phyloP scores from a whole-genome alignment of 306 rosid genomes.

The Rubus idaeus region DNA sequence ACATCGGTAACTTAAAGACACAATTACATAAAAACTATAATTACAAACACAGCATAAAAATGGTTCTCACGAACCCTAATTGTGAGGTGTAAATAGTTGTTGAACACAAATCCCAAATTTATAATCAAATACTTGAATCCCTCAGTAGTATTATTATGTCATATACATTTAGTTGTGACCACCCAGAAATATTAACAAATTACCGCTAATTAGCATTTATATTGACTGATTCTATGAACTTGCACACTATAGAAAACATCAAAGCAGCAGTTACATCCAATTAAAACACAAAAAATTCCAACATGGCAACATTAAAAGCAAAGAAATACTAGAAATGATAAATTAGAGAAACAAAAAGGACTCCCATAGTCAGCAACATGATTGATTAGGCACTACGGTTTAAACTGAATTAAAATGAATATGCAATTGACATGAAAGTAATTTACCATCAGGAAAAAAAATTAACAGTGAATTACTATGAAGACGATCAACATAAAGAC shows the following conservation, averaged over 20 bases:
- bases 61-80: conserved; percentile 10
- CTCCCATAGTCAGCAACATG: not conserved
- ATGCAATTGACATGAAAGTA: not conserved
- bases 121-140: not conserved
- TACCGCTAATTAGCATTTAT: too few relatives aligned
- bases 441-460: not conserved
- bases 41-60: conserved; percentile 20
- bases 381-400: not conserved
- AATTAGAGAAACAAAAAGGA: not conserved
- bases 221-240: too few relatives aligned
- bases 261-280: not conserved
- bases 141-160: too few relatives aligned
- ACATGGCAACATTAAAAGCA: not conserved
- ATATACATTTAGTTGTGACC: not conserved
- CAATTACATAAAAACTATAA: conserved; percentile 5
- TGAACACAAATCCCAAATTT: not conserved
- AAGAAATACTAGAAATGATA: not conserved
- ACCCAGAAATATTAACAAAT: not conserved
- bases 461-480: not conserved
- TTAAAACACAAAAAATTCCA: not conserved
- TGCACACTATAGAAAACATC: too few relatives aligned
- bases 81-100: conserved; percentile 1
- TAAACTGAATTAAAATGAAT: not conserved
- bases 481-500: not conserved
- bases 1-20: conserved; percentile 24